These are phyloP conservation scores for Cercospora berteroae DNA, from an alignment of 2,329 filamentous ascomycete genomes.

Conservation along the genomic window DNA sequence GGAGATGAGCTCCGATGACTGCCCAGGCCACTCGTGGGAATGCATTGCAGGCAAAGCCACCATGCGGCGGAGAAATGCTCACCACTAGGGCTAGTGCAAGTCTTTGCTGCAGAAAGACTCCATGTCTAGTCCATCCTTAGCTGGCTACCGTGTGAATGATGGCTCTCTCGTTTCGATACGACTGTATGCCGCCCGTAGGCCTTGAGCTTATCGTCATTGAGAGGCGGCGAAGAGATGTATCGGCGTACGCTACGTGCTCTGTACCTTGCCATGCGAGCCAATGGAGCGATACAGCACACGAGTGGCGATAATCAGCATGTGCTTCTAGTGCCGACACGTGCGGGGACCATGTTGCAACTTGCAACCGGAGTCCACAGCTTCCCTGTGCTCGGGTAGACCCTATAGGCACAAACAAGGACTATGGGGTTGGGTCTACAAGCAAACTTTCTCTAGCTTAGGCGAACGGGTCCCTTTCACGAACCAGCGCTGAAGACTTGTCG, in stretches of 20 bases:
- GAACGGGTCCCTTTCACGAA: background rate
- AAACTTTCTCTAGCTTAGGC: background rate
- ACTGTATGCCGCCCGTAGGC: background rate
- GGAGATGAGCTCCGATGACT: background rate
- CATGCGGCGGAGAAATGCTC: background rate
- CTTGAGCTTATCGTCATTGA: background rate
- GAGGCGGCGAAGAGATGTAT: background rate
- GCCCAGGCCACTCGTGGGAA: background rate
- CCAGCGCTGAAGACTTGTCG: background rate
- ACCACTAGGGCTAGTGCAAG: background rate
- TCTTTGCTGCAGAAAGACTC: background rate
- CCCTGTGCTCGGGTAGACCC: background rate
- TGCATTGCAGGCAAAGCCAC: background rate
- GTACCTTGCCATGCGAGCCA: background rate
- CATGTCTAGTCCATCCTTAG: background rate
- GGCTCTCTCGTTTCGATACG: background rate
- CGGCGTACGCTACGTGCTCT: background rate
- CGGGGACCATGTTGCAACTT: constrained; percentile 1
- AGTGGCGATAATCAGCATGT: background rate
- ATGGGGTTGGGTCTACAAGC: background rate
- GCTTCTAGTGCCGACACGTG: background rate
- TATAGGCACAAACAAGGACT: background rate
- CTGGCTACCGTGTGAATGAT: background rate
- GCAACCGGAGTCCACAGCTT: background rate
- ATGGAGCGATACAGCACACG: background rate